Base-by-base conservation (phyloP, 1,139 yeast genomes). In the Scheffersomyces titani region DNA sequence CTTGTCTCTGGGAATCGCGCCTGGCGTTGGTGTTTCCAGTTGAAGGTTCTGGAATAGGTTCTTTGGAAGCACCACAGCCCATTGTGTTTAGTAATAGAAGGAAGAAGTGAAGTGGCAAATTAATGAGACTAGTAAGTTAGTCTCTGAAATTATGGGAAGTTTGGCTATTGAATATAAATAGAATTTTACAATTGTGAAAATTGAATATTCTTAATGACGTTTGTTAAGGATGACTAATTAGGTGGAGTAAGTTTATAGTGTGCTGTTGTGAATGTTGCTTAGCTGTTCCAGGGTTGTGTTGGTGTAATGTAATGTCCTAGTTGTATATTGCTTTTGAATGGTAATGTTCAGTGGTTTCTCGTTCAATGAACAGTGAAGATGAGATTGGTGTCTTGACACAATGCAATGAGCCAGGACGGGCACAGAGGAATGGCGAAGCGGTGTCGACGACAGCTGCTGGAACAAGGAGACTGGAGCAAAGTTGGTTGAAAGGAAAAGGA, bases 11-110 rank as follows among this genome's bases (percentile, higher is more conserved):
- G 4, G 47, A 57, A 55, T 57, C 62, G 47, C 64, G 65, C 48
- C 59, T 62, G 24, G 52, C 51, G 18, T 55, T 62, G 46, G 58
- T 58, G 44, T 53, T 16, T 51, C 54, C 24, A 11, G 52, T 46
- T 5, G 55, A n/a, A 9, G 59, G 22, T 6, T 50, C 44, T n/a
- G 57, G 50, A 20, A 58, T 51, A 19, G 68, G 60, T 40, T 65
- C 70, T 56, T 71, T 72, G n/a, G 76, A 72, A 47, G 65, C 60
- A 59, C 76, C 71, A n/a, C 68, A 60, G 36, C 76, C 76, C 76
- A 72, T 71, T 20, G 48, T 56, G 11, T 44, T 44, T 24, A 19
- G 24, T 52, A 46, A 46, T 18, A 16, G 40, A 24, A 30, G 40
- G 40, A 30, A 30, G 40, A 30, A 30, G 40, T 30, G 40, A 30